Evolutionary conservation across 2,329 filamentous ascomycete species (phyloP), one percentile per base, ranked within the genome.

Genomic region (Didymella glomerata): DNA sequence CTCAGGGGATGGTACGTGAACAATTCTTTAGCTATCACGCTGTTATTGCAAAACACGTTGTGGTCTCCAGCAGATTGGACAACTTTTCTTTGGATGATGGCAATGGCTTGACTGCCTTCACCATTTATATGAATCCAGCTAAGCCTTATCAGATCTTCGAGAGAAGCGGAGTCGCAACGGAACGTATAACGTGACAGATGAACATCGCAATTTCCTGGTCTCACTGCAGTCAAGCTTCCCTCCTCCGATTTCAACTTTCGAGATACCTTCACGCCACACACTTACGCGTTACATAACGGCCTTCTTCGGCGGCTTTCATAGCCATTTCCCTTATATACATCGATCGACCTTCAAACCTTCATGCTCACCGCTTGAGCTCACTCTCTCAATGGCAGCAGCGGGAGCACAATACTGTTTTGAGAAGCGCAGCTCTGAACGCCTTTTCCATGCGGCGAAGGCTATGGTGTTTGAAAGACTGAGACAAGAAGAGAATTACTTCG

Each of bases 321-420:
- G 69, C 11, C 73, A 76, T 49, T 72, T 74, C 16, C 73, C 73
- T 0, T 74, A 75, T 53, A 71, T 76, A 14, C 72, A 76, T 41
- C 60, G 63, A 38, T 70, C 73, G 4, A 76, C 71, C 9, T 76
- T 72, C 40, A 66, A 70, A 32, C 68, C 71, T 14, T 68, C 67
- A 36, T 66, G 64, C 38, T 73, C 71, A 10, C 71, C 74, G 2
- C 47, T 73, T 20, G 72, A 75, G 46, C 65, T 76, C 6, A 71
- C 72, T 2, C 58, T 76, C 6, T 67, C 70, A 4, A 75, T 76
- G 65, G 71, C 69, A 42, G 69, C 72, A 14, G 68, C 71, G 16
- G 74, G 74, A 8, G 73, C 74, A 11, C 71, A 75, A 41, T 75
- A 74, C 44, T 72, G 73, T 42, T 76, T 76, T 32, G 74, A 76